phyloP scores from a whole-genome alignment of 2,329 filamentous ascomycete species.

The Achaetomium macrosporum region DNA sequence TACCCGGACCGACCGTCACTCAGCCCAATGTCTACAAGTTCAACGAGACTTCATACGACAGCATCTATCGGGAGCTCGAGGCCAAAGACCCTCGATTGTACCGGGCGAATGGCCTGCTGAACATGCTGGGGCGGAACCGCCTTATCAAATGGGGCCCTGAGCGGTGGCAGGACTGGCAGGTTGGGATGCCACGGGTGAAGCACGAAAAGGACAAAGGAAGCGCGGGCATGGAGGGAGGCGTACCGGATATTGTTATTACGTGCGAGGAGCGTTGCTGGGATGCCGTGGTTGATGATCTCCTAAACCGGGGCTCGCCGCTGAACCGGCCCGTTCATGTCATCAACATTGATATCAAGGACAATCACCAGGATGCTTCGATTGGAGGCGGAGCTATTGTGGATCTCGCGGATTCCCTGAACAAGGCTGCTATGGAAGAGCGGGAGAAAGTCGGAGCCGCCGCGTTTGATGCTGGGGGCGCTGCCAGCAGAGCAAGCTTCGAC shows the following conservation, averaged over 20 bases:
- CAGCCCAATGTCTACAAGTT: slow-evolving; percentile 98
- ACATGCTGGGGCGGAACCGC: slow-evolving; percentile 91
- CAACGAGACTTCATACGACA: slow-evolving; percentile 92
- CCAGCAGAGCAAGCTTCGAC: slow-evolving; percentile 73
- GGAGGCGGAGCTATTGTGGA: slow-evolving; percentile 90
- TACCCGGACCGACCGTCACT: slow-evolving; percentile 84
- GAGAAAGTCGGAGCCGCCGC: slow-evolving; percentile 55
- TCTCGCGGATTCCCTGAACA: slow-evolving; percentile 77
- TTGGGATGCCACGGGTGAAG: slow-evolving; percentile 76
- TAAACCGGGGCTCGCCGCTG: slow-evolving; percentile 75
- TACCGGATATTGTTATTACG: slow-evolving; percentile 92
- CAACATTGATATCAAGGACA: slow-evolving; percentile 97
- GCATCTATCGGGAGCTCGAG: slow-evolving; percentile 88
- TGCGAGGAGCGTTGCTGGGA: slow-evolving; percentile 99
- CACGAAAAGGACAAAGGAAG: slow-evolving; percentile 71
- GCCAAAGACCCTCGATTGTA: slow-evolving; percentile 83
- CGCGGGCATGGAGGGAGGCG: slow-evolving; percentile 75
- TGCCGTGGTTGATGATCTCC: slow-evolving; percentile 88
- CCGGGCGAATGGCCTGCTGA: slow-evolving; percentile 83
- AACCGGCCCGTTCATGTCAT: slow-evolving; percentile 96
- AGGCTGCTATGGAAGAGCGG: slow-evolving; percentile 71
- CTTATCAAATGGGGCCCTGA: slow-evolving; percentile 93
- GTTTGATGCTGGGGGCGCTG: slow-evolving; percentile 64
- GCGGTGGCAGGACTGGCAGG: slow-evolving; percentile 94
- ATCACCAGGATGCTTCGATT: slow-evolving; percentile 90